phyloP scores from a whole-genome alignment of 345 rosid species.

The Euclidium syriacum region DNA sequence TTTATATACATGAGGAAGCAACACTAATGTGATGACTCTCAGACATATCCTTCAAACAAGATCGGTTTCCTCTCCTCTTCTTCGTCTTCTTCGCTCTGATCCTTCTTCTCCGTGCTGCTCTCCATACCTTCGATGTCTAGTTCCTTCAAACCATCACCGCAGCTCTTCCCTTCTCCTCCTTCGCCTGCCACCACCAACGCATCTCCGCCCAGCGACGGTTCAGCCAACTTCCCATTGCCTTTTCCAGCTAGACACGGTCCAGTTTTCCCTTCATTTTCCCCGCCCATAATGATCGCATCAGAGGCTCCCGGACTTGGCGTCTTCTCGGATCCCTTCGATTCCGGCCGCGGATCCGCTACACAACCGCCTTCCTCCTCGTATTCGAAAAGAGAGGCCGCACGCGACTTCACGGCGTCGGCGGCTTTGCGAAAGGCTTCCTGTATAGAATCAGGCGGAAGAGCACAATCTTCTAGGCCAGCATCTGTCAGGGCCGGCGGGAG shows the following conservation, averaged over 20 bases:
- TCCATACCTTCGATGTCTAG: constrained; percentile 12
- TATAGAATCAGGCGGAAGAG: constrained; percentile 59
- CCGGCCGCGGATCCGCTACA: constrained; percentile 19
- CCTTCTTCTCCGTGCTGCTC: constrained; percentile 4
- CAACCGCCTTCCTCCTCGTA: constrained; percentile 30
- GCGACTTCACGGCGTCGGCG: constrained; percentile 49
- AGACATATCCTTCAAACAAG: constrained; percentile 28
- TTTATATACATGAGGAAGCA: constrained; percentile 11
- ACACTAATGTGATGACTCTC: constrained; percentile 1
- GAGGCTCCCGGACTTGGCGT: background rate
- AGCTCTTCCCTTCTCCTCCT: constrained; percentile 15
- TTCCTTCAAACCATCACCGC: constrained; percentile 29
- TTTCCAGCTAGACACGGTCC: constrained; percentile 28
- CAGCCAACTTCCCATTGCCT: background rate
- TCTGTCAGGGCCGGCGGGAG: constrained; percentile 61
- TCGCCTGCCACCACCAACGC: constrained; percentile 21
- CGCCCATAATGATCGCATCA: constrained; percentile 11
- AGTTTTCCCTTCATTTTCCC: background rate
- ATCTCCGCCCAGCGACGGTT: background rate
- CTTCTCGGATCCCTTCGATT: background rate
- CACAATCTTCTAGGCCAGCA: constrained; percentile 74
- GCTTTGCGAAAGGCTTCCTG: constrained; percentile 67
- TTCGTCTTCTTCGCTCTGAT: constrained; percentile 14
- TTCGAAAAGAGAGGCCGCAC: constrained; percentile 44
- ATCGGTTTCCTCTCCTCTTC: constrained; percentile 22